These are phyloP conservation scores for Ascoidea rubescens DNA, from an alignment of 805 yeast species.

Conservation along the genomic window DNA sequence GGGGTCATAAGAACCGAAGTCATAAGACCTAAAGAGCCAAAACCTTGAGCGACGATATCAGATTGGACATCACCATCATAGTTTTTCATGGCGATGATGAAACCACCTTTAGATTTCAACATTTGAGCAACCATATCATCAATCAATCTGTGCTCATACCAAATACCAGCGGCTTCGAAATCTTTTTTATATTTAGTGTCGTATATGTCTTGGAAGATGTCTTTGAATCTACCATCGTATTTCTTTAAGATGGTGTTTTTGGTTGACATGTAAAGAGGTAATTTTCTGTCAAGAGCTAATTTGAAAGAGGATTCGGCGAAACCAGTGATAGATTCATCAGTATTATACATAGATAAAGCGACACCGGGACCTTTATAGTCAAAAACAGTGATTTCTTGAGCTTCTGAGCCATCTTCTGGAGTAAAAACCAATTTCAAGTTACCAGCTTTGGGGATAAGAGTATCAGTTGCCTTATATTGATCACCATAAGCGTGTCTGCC, in stretches of 20 bases:
- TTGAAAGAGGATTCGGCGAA: conserved; percentile 74
- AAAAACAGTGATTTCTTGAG: conserved; percentile 37
- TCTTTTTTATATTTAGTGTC: conserved; percentile 39
- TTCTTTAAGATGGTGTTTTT: conserved; percentile 73
- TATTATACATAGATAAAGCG: conserved; percentile 73
- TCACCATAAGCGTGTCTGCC: conserved; percentile 84
- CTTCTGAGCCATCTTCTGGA: conserved; percentile 41
- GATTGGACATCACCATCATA: conserved; percentile 82
- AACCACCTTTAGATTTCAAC: conserved; percentile 77
- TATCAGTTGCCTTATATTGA: conserved; percentile 71
- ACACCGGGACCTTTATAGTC: conserved; percentile 59
- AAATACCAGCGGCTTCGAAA: conserved; percentile 47
- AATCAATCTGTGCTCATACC: conserved; percentile 70
- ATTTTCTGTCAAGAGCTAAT: conserved; percentile 48
- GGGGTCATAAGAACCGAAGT: conserved; percentile 74
- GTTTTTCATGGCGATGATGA: conserved; percentile 67
- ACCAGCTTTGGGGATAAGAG: conserved; percentile 55
- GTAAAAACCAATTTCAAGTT: conserved; percentile 50
- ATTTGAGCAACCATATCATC: conserved; percentile 87
- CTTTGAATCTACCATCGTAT: conserved; percentile 75
- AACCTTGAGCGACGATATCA: conserved; percentile 79
- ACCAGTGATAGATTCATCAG: conserved; percentile 62
- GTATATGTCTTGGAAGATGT: conserved; percentile 57
- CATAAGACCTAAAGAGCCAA: conserved; percentile 76
- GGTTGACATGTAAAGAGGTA: conserved; percentile 58